Base-by-base conservation (phyloP, 1,284 basidiomycete species). In the Coniferiporia sulphurascens region DNA sequence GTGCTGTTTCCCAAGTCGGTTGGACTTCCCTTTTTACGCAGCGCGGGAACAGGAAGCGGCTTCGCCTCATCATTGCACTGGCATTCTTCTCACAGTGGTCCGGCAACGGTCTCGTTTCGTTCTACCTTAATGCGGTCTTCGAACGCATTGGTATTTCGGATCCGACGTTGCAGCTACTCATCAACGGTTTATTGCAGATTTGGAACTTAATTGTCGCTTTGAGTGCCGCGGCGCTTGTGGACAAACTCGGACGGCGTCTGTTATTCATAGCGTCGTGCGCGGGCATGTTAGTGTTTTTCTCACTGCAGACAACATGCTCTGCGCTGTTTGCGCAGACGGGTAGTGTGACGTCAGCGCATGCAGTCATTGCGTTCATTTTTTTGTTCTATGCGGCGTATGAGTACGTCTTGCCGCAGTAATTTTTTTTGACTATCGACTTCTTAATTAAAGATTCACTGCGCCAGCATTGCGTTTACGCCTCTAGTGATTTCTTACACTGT, bases 331-430 rank as follows among this genome's bases (percentile, higher is more conserved):
- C 77, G 17, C 70, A 81, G 38, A 71, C 73, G 32, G 70, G 72
- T 1, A 71, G 68, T 48, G 52, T 70, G 8, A 67, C 70, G 1
- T 81, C 85, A 6, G 86, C 81, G 9, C 80, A 89, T 64, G 79
- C 84, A 8, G 81, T 89, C 71, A 85, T 91, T 62, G 87, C 82
- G 3, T 86, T 89, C 74, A 87, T 91, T 70, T 91, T 88, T 79
- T 69, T 91, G 60, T 88, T 82, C 76, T 88, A 85, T 66, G 84
- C 83, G 8, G 72, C 77, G 53, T 89, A 87, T 66, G 86, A 87
- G 81, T 83, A 68, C 62, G 79, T 75, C 4, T 34, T 32, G 21
- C 46, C 45, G 22, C 41, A 5, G 27, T 27, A 27, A 27, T 15
- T 22, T 38, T 34, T 15, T 48, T 10, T 43, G 41, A 9, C 17